A percentile compares a stretch with the other conserved stretches of the same genome.
Evolutionary conservation across 1,284 basidiomycete genomes (phyloP).

Genomic region (Takashimella koratensis): DNA sequence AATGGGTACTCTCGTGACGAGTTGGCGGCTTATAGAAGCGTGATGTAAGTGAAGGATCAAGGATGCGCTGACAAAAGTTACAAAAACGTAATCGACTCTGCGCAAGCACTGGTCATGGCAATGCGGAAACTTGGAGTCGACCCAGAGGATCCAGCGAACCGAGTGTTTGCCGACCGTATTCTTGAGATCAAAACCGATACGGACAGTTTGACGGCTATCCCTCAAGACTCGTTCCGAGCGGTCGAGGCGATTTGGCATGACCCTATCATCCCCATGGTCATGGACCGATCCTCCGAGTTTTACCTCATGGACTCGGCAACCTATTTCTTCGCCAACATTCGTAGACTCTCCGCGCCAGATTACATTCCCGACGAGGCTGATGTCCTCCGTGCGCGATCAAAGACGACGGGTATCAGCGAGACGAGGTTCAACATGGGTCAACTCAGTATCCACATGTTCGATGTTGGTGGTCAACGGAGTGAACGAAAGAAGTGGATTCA

Average conservation of each 20-base stretch:
- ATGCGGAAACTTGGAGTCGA: slow-evolving; percentile 86
- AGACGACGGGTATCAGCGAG: slow-evolving; percentile 91
- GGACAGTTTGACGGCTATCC: slow-evolving; percentile 47
- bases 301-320: slow-evolving; percentile 94
- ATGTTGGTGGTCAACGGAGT: slow-evolving; percentile 87
- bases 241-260: slow-evolving; percentile 87
- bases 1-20: slow-evolving; percentile 83
- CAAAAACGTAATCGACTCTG: slow-evolving; percentile 73
- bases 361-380: slow-evolving; percentile 88
- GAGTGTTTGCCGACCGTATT: slow-evolving; percentile 57
- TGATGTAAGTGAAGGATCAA: slow-evolving; percentile 53
- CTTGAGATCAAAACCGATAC: slow-evolving; percentile 52
- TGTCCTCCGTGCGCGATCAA: slow-evolving; percentile 80
- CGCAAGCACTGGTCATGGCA: slow-evolving; percentile 82
- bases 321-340: slow-evolving; percentile 86
- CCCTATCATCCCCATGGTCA: slow-evolving; percentile 76
- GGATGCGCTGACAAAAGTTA: slow-evolving; percentile 43
- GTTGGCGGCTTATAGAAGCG: slow-evolving; percentile 70
- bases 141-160: slow-evolving; percentile 70
- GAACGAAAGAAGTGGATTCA: slow-evolving; percentile 96
- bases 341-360: slow-evolving; percentile 70
- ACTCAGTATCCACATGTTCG: slow-evolving; percentile 70
- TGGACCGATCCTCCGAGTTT: slow-evolving; percentile 84
- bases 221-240: slow-evolving; percentile 62
- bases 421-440: slow-evolving; percentile 60